These are phyloP conservation scores for Hypomontagnella monticulosa DNA, from an alignment of 495 filamentous ascomycete species.

Conservation along the genomic window DNA sequence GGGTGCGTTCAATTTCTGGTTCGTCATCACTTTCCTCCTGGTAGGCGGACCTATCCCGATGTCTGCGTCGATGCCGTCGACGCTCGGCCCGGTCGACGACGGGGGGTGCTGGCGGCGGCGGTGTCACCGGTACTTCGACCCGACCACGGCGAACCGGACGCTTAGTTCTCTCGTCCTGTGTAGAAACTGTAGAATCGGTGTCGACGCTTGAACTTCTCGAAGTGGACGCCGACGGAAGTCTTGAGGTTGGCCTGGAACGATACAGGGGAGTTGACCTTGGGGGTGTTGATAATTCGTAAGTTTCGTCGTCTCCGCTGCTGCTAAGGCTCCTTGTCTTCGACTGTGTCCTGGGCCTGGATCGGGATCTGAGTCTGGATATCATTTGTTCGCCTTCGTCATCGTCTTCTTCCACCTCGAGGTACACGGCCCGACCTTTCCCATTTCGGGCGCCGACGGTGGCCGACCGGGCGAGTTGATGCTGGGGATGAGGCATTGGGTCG, in stretches of 20 bases:
- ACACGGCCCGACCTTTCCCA: conserved; percentile 38
- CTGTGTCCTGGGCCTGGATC: conserved; percentile 31
- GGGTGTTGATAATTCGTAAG: conserved; percentile 48
- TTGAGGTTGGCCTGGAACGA: conserved; percentile 53
- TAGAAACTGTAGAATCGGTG: conserved; percentile 51
- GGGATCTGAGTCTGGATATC: conserved; percentile 40
- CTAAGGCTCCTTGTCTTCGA: conserved; percentile 17
- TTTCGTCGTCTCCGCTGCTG: conserved; percentile 44
- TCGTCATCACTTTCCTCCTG: conserved; percentile 45
- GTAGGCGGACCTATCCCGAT: conserved; percentile 33
- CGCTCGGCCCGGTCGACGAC: conserved; percentile 26
- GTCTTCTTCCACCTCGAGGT: conserved; percentile 44
- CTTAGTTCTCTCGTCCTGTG: conserved; percentile 46
- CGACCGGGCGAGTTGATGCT: conserved; percentile 38
- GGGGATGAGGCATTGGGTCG: conserved; percentile 45
- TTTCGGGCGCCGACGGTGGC: conserved; percentile 34
- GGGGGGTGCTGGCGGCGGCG: conserved; percentile 22
- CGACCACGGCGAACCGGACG: conserved; percentile 33
- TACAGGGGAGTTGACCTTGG: conserved; percentile 51
- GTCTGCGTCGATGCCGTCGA: conserved; percentile 36
- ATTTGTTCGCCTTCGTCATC: conserved; percentile 40
- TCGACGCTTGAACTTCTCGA: conserved; percentile 52
- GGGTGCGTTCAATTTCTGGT: conserved; percentile 39
- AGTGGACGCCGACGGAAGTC: conserved; percentile 49
- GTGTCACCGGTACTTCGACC: conserved; percentile 28